Base-by-base conservation (phyloP, 2,329 filamentous ascomycete species). In the Orbilia ellipsospora region DNA sequence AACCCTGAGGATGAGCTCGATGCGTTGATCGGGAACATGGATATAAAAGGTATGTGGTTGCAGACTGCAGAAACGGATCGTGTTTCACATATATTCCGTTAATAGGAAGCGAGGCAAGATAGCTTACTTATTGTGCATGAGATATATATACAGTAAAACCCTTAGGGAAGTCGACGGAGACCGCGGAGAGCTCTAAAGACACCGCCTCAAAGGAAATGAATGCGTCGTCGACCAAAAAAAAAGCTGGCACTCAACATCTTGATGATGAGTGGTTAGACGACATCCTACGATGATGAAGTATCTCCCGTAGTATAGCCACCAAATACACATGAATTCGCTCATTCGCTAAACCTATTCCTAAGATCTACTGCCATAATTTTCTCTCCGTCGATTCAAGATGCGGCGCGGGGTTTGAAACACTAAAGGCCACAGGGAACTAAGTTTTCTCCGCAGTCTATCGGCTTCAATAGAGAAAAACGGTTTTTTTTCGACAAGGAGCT, bases 251-350 rank as follows among this genome's bases (percentile, higher is more conserved):
- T 52, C 69, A 77, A 63, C 72, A 78, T 66, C 68, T 77, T 66
- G 78, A 78, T 68, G 78, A 80, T 68, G 77, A 79, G 45, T 80
- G 79, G 79, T 73, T 80, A 16, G 79, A 80, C 70, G 74, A 74
- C 18, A 80, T 80, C 78, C 73, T 80, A 18, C 76, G 74, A 55
- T 78, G 77, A 77, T 78, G 77, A 63, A 12, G 60, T 54, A 54
- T 42, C 20, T n/a, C 16, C 44, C 42, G 72, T 75, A 66, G 48
- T 63, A 75, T 48, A 61, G 42, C 5, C 15, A 48, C 18, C 8
- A 26, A 18, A 28, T 52, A n/a, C 18, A 26, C 55, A 28, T 57
- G 52, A 16, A 61, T 26, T 61, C 65, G 57, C 64, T 55, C 28
- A 44, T 54, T 52, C 16, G 59, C 55, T 54, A 57, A 20, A 20